These are phyloP conservation scores for Volvariella volvacea DNA, from an alignment of 1,284 basidiomycete species.

Conservation along the genomic window DNA sequence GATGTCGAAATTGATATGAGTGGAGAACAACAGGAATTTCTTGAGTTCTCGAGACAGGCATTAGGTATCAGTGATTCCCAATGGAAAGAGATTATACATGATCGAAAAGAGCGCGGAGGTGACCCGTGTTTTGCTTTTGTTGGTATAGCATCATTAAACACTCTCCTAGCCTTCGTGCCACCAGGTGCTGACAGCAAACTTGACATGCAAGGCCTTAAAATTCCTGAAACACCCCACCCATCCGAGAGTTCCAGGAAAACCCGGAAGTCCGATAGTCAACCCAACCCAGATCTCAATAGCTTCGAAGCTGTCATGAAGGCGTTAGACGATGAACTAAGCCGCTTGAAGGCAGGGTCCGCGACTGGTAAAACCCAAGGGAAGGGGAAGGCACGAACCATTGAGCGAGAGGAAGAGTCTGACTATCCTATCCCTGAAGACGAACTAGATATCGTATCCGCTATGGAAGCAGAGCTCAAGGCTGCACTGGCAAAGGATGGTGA, in stretches of 20 bases:
- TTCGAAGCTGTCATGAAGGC: slow-evolving; percentile 94
- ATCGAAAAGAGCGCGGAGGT: slow-evolving; percentile 75
- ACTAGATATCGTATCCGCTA: slow-evolving; percentile 67
- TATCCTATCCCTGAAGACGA: slow-evolving; percentile 39
- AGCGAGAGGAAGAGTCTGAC: slow-evolving; percentile 9
- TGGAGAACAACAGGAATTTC: slow-evolving; percentile 86
- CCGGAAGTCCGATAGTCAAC: too few relatives aligned
- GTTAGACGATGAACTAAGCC: slow-evolving; percentile 79
- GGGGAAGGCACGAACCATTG: slow-evolving; percentile 21
- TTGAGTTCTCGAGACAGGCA: slow-evolving; percentile 86
- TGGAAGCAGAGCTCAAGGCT: slow-evolving; percentile 79
- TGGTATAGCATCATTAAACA: too few relatives aligned
- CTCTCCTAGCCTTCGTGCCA: slow-evolving; percentile 62
- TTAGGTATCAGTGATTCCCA: slow-evolving; percentile 80
- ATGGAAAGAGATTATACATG: slow-evolving; percentile 77
- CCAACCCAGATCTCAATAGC: slow-evolving; percentile 73
- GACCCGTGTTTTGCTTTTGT: slow-evolving; percentile 20
- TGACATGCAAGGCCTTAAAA: slow-evolving; percentile 4
- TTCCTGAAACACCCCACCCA: slow-evolving; percentile 7
- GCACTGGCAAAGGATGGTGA: slow-evolving; percentile 42
- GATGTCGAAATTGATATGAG: slow-evolving; percentile 84
- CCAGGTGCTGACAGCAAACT: slow-evolving; percentile 20
- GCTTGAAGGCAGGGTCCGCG: slow-evolving; percentile 12
- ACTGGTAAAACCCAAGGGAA: slow-evolving; percentile 30
- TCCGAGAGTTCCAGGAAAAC: slow-evolving; percentile 5